Conservation (phyloP, 129 eudicot genomes). For the Artemisia annua region DNA sequence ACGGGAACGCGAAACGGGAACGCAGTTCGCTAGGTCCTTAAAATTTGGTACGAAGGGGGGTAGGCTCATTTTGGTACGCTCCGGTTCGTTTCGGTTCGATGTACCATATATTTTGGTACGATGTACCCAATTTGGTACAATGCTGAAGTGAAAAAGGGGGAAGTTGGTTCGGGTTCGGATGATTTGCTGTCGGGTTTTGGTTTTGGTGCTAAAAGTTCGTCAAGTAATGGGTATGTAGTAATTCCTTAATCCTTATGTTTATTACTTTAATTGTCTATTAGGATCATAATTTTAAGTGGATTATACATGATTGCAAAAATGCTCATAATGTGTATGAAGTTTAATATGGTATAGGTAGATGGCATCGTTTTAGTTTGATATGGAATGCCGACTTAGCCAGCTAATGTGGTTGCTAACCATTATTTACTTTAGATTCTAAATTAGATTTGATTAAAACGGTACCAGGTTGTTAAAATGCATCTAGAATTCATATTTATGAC, state of each 20-base stretch:
- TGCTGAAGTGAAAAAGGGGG: too few species aligned
- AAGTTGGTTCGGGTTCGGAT: constrained; percentile 39
- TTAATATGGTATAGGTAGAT: background rate
- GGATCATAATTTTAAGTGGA: background rate
- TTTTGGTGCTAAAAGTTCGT: constrained; percentile 46
- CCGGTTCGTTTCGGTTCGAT: too few species aligned
- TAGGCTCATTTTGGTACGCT: too few species aligned
- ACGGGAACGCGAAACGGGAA: too few species aligned
- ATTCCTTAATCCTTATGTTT: background rate
- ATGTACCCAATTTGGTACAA: too few species aligned
- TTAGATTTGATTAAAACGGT: background rate
- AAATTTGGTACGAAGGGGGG: too few species aligned
- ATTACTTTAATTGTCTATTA: constrained; percentile 9
- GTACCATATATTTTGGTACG: too few species aligned
- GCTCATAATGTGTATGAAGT: constrained; percentile 15
- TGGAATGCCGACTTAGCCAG: background rate
- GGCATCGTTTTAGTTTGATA: background rate
- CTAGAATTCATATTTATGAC: background rate
- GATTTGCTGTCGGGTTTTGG: constrained; percentile 61
- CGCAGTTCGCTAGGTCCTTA: too few species aligned
- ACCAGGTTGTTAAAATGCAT: background rate
- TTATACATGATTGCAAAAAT: constrained; percentile 16
- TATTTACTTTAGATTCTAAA: background rate
- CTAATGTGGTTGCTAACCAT: background rate
- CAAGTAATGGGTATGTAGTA: constrained; percentile 48